Evolutionary conservation across 1,139 yeast genomes (phyloP).

Genomic region (Arxiozyma slooffiae): DNA sequence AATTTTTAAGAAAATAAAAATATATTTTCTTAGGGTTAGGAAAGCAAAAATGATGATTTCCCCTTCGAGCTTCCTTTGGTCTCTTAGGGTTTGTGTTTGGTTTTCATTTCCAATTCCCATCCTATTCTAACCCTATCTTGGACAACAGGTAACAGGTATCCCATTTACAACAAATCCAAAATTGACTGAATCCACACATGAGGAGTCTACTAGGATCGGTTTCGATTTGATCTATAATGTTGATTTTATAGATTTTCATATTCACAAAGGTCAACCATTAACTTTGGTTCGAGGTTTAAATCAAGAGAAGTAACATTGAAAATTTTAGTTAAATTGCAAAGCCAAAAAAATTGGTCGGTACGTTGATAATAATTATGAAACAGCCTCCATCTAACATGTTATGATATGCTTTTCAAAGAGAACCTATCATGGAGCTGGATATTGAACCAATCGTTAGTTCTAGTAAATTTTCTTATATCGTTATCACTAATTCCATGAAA

Average conservation of each 20-base stretch:
- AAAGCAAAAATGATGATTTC: too few relatives aligned
- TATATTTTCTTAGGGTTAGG: too few relatives aligned
- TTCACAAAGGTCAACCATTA: constrained; percentile 70
- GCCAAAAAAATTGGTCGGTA: constrained; percentile 67
- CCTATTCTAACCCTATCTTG: constrained; percentile 33
- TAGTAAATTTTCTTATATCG: constrained; percentile 63
- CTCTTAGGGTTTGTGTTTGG: too few relatives aligned
- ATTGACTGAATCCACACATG: constrained; percentile 62
- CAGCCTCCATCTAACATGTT: constrained; percentile 85
- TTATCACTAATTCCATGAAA: constrained; percentile 72
- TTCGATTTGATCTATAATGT: constrained; percentile 64
- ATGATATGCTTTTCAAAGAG: constrained; percentile 81
- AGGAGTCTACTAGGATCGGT: constrained; percentile 62
- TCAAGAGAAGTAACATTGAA: constrained; percentile 69
- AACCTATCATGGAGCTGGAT: constrained; percentile 64
- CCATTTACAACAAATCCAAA: constrained; percentile 73
- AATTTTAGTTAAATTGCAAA: constrained; percentile 60
- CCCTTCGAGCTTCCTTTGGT: too few relatives aligned
- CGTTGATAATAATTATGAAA: constrained; percentile 56
- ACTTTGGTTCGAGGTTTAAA: constrained; percentile 65
- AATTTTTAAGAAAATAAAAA: too few relatives aligned
- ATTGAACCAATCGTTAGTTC: constrained; percentile 87
- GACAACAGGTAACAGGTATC: constrained; percentile 65
- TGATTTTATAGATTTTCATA: constrained; percentile 57
- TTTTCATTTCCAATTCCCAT: too few relatives aligned